Evolutionary conservation across 768 basidiomycete genomes (phyloP).

Genomic region (Tricholoma terreum): DNA sequence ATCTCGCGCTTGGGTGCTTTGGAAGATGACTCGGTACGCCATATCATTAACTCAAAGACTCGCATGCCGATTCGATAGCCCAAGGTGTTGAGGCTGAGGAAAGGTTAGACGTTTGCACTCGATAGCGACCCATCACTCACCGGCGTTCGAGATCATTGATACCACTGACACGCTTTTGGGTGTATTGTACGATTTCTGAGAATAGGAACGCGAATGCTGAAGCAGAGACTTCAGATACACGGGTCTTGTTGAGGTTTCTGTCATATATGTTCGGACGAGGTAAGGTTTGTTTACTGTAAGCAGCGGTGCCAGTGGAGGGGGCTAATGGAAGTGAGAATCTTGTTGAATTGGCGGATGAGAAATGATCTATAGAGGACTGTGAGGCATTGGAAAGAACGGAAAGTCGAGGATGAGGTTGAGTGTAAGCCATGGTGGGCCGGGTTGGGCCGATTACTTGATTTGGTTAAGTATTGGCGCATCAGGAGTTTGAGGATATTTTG

Average conservation of each 20-base stretch:
- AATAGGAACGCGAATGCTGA: conserved; percentile 89
- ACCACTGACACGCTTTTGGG: conserved; percentile 90
- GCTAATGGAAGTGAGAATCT: conserved; percentile 69
- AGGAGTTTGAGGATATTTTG: too few relatives aligned
- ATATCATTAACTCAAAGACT: conserved; percentile 82
- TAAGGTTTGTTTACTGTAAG: conserved; percentile 32
- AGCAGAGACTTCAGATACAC: conserved; percentile 77
- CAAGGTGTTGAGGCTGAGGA: conserved; percentile 75
- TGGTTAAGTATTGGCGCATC: too few relatives aligned
- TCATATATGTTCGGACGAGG: conserved; percentile 83
- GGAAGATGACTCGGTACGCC: conserved; percentile 72
- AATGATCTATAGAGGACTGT: conserved; percentile 46
- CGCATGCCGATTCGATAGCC: conserved; percentile 91
- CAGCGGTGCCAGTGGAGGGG: conserved; percentile 44
- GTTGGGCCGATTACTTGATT: conserved; percentile 1
- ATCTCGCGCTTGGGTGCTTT: conserved; percentile 94
- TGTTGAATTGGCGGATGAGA: conserved; percentile 55
- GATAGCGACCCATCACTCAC: conserved; percentile 38
- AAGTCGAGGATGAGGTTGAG: conserved; percentile 64
- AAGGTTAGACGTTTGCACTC: background rate
- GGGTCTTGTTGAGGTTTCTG: conserved; percentile 83
- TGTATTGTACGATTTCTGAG: conserved; percentile 92
- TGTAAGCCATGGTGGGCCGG: conserved; percentile 42
- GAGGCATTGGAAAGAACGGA: conserved; percentile 66
- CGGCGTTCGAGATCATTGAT: conserved; percentile 94